Base-by-base conservation (phyloP, 805 yeast genomes). In the Cyberlindnera xylosilytica region DNA sequence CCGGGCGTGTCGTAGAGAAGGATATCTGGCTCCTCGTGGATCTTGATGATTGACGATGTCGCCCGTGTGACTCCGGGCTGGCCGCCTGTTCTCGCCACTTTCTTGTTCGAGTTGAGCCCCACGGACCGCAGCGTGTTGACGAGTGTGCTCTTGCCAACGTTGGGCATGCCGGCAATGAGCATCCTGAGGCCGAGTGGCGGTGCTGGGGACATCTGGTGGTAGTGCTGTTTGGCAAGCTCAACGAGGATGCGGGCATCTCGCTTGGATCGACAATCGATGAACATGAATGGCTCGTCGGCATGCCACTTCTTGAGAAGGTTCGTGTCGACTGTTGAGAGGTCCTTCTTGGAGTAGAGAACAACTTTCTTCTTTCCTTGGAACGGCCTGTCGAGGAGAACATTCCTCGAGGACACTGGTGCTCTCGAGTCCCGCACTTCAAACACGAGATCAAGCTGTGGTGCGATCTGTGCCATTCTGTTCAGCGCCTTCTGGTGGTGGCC, bases 101-200 rank as follows among this genome's bases (percentile, higher is more conserved):
- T 85, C 42, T 70, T 85, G 39, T 39, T 41, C 42, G 40, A 47
- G 40, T 50, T 42, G 22, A 56, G 36, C 9, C 58, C 58, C 16
- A 49, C 57, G 7, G 65, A 65, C 45, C 97, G 65, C 38, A 90
- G 64, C 0, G 83, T 70, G 56, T 93, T 93, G 20, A 90, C 83
- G 36, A 93, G 60, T 0, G 97, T 84, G 11, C 96, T 85, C 62
- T 93, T 93, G 0, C 99, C 99, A n/a, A 89, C 95, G 60, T 93
- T 93, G 1, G 99, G 99, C 93, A 93, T 86, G 0, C 99, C 99
- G 6, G 83, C 81, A 34, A 91, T 77, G 69, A 90, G 69, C 44
- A 86, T 62, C 18, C 89, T 64, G 36, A 85, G 66, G 0, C 98
- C 98, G 45, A 89, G 62, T 0, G 97, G 97, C 0, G 96, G 95